These are phyloP conservation scores for Penicillium sp. DNA, from an alignment of 2,329 filamentous ascomycete genomes.

Conservation along the genomic window DNA sequence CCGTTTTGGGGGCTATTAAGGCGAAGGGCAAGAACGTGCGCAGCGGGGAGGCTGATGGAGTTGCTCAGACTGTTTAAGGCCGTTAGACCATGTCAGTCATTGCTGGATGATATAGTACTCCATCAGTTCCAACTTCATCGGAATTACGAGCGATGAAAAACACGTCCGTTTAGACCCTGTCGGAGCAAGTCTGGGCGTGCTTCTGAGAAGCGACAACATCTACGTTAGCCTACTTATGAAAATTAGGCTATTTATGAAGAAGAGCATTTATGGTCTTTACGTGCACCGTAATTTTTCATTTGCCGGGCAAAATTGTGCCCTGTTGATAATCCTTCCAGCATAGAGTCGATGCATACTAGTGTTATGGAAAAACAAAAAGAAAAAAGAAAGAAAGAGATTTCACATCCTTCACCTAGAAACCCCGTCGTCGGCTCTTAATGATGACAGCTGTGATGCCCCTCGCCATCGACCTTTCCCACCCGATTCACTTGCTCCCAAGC, in stretches of 20 bases:
- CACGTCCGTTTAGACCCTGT: background rate
- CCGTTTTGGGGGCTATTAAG: background rate
- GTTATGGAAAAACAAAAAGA: background rate
- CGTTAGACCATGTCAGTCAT: background rate
- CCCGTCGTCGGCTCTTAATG: background rate
- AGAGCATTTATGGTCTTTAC: too few species aligned
- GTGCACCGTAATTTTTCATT: too few species aligned
- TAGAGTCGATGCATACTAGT: background rate
- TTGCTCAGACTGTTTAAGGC: background rate
- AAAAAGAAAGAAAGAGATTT: background rate
- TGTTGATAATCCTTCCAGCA: background rate
- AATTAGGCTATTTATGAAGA: background rate
- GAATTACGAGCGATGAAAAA: background rate
- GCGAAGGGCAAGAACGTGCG: background rate
- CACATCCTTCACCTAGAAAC: background rate
- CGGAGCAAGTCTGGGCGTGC: background rate
- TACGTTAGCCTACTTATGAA: too few species aligned
- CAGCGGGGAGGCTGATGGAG: background rate
- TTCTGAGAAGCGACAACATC: too few species aligned
- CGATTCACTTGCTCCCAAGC: constrained; percentile 12
- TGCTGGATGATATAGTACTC: background rate
- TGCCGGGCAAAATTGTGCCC: background rate
- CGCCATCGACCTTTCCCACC: background rate
- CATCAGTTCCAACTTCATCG: background rate
- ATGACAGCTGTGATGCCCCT: constrained; percentile 12